Evolutionary conservation across 768 basidiomycete species (phyloP), one percentile per base, ranked within the genome.

Genomic region (Agaricus sinodeliciosus): DNA sequence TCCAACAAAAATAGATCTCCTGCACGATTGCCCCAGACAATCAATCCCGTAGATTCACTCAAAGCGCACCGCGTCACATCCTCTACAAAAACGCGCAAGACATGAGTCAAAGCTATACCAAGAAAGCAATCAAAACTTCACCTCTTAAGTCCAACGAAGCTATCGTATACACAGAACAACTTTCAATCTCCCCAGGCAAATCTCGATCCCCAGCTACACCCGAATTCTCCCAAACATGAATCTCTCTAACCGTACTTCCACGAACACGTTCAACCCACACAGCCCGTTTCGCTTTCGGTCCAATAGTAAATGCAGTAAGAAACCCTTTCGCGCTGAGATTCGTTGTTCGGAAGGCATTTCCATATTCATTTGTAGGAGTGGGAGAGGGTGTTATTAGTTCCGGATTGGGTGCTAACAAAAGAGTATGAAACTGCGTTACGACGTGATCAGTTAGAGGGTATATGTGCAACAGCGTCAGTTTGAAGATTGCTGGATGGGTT

Each of bases 231-330:
- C 79, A 80, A 1, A 75, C 73, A 28, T 76, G 67, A 1, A 81
- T 68, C 37, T 76, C 70, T 31, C 77, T 60, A n/a, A 63, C 48
- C 13, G 71, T 72, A 46, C 67, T 74, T 12, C 69, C 66, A 27
- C 73, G 63, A 58, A 67, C 68, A 15, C 80, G 70, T 62, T 81
- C 78, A 4, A 82, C 64, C 81, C 82, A 84, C 4, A 80, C 64
- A 3, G 78, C 81, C 2, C 81, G 71, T 47, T 68, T 73, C 0
- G 75, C 79, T 55, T 76, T 71, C 0, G 70, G 63, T 5, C 81
- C 80, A 3, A 82, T 59, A 1, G 66, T 63, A 57, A 73, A 73
- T 1, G 81, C 59, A 41, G 75, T 78, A 28, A 82, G 68, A 55
- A 81, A 82, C 3, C 77, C 77, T 4, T 72, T 72, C 1, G 71